Conservation (phyloP, 73 alveolate genomes). For the Breviolum minutum region DNA sequence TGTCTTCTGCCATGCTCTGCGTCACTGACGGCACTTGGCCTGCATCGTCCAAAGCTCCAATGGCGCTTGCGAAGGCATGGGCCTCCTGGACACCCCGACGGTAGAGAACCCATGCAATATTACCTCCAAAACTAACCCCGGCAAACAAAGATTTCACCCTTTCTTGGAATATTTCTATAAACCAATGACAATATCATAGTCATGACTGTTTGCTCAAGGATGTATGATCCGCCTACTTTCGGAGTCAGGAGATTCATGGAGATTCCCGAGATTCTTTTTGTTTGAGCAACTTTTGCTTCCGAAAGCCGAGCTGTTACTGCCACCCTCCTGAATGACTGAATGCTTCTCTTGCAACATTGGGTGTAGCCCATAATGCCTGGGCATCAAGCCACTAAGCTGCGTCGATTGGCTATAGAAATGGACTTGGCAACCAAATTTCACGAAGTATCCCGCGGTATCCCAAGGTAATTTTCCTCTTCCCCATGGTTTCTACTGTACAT, state of each 20-base stretch:
- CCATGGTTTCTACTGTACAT: no score
- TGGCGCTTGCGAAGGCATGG: background rate
- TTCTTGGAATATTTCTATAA: no score
- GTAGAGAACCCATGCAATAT: background rate
- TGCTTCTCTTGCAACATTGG: background rate
- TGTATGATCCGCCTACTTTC: no score
- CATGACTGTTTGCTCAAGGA: no score
- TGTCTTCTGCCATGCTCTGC: constrained; percentile 12
- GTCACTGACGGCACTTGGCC: constrained; percentile 6
- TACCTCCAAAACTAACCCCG: background rate
- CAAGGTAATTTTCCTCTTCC: no score
- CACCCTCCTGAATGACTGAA: background rate
- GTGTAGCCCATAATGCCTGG: constrained; percentile 52
- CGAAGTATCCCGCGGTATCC: no score
- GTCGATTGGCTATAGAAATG: background rate
- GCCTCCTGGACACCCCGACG: constrained; percentile 5
- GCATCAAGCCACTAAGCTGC: background rate
- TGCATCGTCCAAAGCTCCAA: background rate
- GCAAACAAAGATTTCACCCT: background rate
- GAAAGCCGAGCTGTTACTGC: no score
- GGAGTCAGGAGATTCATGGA: no score
- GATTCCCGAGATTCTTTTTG: no score
- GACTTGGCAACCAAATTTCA: no score
- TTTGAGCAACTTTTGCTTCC: no score
- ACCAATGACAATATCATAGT: no score